Percentiles rank a stretch among this genome's conserved stretches.
Conservation (phyloP, 768 basidiomycete species). For the Leccinum sublutescens region DNA sequence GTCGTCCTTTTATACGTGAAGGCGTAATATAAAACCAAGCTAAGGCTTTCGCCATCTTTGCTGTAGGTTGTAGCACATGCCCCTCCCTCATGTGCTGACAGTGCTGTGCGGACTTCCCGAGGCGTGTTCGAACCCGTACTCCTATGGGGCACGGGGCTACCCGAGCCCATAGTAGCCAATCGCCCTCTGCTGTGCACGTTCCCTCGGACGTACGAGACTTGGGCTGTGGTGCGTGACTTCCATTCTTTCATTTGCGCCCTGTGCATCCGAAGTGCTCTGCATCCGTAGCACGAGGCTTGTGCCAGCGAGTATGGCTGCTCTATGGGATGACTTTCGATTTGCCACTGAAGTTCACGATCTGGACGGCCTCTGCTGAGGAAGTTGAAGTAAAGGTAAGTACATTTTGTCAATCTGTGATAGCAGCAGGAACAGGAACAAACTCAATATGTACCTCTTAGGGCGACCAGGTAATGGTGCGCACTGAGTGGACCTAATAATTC, state of each 20-base stretch:
- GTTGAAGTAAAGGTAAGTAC: too few relatives aligned
- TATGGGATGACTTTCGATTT: too few relatives aligned
- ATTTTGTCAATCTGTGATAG: too few relatives aligned
- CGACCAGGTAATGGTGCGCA: too few relatives aligned
- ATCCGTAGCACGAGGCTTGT: too few relatives aligned
- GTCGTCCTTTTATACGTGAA: conserved; percentile 1
- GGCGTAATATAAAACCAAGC: neutral
- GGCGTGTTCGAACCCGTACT: conserved; percentile 1
- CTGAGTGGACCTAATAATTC: too few relatives aligned
- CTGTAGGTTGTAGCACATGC: neutral
- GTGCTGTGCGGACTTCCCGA: neutral
- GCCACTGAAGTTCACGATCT: too few relatives aligned
- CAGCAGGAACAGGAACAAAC: too few relatives aligned
- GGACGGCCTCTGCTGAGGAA: too few relatives aligned
- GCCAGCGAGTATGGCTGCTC: too few relatives aligned
- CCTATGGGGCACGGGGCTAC: neutral
- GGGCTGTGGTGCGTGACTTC: neutral
- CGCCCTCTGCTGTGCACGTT: neutral
- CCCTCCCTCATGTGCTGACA: neutral
- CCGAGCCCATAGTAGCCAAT: too few relatives aligned
- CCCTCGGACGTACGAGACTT: neutral
- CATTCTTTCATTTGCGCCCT: neutral
- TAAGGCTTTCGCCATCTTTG: neutral
- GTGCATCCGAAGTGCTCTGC: neutral
- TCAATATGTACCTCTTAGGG: too few relatives aligned